Base-by-base conservation (phyloP, 2,329 filamentous ascomycete genomes). In the Tetracladium maxilliforme region DNA sequence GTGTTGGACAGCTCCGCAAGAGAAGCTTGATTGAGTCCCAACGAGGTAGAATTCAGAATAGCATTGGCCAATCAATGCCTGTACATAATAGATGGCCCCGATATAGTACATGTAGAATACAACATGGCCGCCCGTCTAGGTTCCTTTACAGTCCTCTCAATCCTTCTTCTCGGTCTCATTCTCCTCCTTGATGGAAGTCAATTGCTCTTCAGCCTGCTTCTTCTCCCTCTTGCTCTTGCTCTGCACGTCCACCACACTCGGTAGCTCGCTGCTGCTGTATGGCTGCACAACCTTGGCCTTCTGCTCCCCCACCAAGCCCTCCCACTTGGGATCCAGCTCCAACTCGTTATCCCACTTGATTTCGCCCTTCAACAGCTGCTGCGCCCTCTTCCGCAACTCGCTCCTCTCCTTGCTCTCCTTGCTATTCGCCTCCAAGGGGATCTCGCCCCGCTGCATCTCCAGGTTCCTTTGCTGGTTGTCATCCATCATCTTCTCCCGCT, bases 241-340 rank as follows among this genome's bases (percentile, higher is more conserved):
- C 18, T 9, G 18, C 18, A 11, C 9, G 9, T 19, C n/a, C n/a
- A n/a, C n/a, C n/a, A n/a, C n/a, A n/a, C n/a, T n/a, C n/a, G n/a
- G n/a, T n/a, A n/a, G n/a, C n/a, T n/a, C n/a, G n/a, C n/a, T n/a
- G n/a, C n/a, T n/a, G n/a, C n/a, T n/a, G n/a, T n/a, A n/a, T n/a
- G 24, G 32, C 24, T 33, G 29, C 29, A 21, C 33, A 16, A 44
- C 30, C 27, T 41, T 39, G 7, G 42, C 39, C 30, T 46, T 42
- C 13, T 35, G 33, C n/a, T 33, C 33, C 21, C 44, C 42, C 13
- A 42, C 40, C 17, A 41, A 34, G 33, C 50, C 41, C 14, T 54
- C 52, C 52, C 61, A 69, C 21, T 70, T 58, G 14, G 47, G 45
- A 34, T 48, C 48, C 27, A 57, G 51, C 33, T 59, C 49, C 15